A percentile compares a stretch with the other conserved stretches of the same genome.
Evolutionary conservation across 2,329 filamentous ascomycete species (phyloP).

Genomic region (Gremmenia infestans): DNA sequence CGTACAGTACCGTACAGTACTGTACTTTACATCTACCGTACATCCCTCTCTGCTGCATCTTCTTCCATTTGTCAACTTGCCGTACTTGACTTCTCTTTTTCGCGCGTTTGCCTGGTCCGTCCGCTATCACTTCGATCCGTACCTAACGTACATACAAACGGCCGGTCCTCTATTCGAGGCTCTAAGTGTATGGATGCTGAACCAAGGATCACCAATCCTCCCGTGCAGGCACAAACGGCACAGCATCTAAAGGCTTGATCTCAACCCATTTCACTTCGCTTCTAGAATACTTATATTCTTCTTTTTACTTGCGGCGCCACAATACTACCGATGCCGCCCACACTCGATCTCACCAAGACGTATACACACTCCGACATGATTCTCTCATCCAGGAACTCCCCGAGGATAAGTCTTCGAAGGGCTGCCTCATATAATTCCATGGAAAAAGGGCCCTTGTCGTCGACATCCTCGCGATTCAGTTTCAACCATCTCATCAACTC

Average conservation of each 20-base stretch:
- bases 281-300: slow-evolving; percentile 18
- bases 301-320: slow-evolving; percentile 29
- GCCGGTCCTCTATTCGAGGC: not conserved
- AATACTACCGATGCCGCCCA: slow-evolving; percentile 25
- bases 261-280: not conserved
- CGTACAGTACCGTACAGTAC: too few species aligned
- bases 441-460: slow-evolving; percentile 51
- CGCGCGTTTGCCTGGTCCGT: slow-evolving; percentile 24
- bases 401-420: slow-evolving; percentile 54
- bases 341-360: slow-evolving; percentile 31
- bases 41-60: not conserved
- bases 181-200: slow-evolving; percentile 19
- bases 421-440: slow-evolving; percentile 52
- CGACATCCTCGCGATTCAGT: slow-evolving; percentile 57
- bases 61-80: not conserved
- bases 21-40: not conserved
- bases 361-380: slow-evolving; percentile 35
- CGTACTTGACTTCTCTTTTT: slow-evolving; percentile 1
- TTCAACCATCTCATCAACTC: slow-evolving; percentile 65
- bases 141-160: not conserved
- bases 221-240: slow-evolving; percentile 25
- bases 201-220: slow-evolving; percentile 3
- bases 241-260: not conserved
- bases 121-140: slow-evolving; percentile 3
- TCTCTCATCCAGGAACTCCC: slow-evolving; percentile 34